Base-by-base conservation (phyloP, 2,329 filamentous ascomycete genomes). In the Phialophora chinensis region DNA sequence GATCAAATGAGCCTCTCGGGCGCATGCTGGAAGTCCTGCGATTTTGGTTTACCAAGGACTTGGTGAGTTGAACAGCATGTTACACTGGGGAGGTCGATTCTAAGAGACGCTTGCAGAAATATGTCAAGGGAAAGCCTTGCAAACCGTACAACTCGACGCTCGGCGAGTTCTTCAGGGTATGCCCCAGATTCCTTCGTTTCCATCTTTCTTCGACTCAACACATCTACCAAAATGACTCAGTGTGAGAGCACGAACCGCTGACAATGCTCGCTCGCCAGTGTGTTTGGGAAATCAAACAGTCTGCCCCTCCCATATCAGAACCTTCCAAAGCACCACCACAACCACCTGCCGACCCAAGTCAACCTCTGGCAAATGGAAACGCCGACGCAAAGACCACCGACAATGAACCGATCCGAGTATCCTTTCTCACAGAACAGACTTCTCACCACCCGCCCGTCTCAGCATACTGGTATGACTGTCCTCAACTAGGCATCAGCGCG, bases 1-100 rank as follows among this genome's bases (percentile, higher is more conserved):
- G 94, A 74, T 95, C 94, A 20, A 91, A 98, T 73, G 92, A 98
- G 73, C 87, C 91, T 11, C 83, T 98, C 63, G 94, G 95, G 73
- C 92, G 95, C 73, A 97, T 97, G 91, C 86, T 99, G 60, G 93
- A 94, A 75, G 92, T 96, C 33, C 81, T 98, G 73, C 89, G 93
- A 67, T 99, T 98, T 80, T 99, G 95, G 95, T 96, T 98, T 75
- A 98, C 95, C 69, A 99, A 99, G 79, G 95, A 99, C 79, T 79
- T 99, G 79, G 86, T 88, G 81, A 72, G 77, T 71, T 44, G 38
- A 29, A 52, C 27, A 33, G 17, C 44, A 1, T 27, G 7, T 17
- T 50, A 25, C 57, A 31, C 6, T 14, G 3, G 10, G 35, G 44
- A 35, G 44, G 4, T 57, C 12, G 17, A 58, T 47, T 53, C 69